Base-by-base conservation (phyloP, 208 protist genomes). In the Leishmania major region DNA sequence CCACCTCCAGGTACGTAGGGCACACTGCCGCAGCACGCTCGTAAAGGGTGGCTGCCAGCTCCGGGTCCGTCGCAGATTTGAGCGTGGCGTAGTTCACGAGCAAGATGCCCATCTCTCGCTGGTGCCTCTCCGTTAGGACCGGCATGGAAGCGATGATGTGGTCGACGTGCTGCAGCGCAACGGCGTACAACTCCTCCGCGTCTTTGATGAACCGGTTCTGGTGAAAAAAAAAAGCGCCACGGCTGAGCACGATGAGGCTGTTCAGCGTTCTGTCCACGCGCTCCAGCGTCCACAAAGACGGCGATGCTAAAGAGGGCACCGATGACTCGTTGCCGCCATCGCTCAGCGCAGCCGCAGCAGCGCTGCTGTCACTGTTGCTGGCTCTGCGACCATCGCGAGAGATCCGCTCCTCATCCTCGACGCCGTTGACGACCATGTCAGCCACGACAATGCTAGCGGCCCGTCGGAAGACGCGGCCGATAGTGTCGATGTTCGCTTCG, bases 221-320 rank as follows among this genome's bases (percentile, higher is more conserved):
- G 40, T 95, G 91, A 77, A 93, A 96, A 80, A 95, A 96, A 79
- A 95, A 96, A 59, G 91, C 93, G 78, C 91, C 93, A 22, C 93
- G 91, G 83, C 90, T 96, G 25, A 96, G 88, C 75, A 88, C 89
- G 69, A 95, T 94, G 70, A 95, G 88, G n/a, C 84, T 84, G 74
- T 86, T 94, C 43, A 94, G 84, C 55, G 88, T 89, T 28, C 69
- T 70, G 13, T 75, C 69, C 31, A 85, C 7, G 15, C 85, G 70
- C 31, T 72, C 77, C 8, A 53, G 80, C 66, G 77, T 72, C 80
- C 82, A 82, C 37, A 25, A 77, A 35, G 80, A 80, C 66, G 67
- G 40, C 25, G 75, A 74, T 74, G 69, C 2, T 40, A 45, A 74
- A 53, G 40, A 25, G 0, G 11, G 5, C 8, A 17, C n/a, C 11